phyloP scores from a whole-genome alignment of 2,329 filamentous ascomycete genomes.

The Colletotrichum aenigma region DNA sequence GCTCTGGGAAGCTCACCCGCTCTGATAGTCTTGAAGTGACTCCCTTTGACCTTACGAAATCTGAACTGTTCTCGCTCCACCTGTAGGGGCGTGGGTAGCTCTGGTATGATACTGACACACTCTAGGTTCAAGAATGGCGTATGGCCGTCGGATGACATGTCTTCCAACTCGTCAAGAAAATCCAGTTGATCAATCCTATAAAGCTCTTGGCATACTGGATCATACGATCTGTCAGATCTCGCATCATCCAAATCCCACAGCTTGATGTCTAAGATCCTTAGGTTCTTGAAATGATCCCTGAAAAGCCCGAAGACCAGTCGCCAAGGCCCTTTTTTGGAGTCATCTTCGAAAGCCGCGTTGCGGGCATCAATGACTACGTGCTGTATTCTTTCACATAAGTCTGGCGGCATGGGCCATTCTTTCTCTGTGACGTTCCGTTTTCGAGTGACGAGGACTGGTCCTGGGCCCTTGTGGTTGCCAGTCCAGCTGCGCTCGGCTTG shows the following conservation, averaged over 20 bases:
- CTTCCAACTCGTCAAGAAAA: neutral
- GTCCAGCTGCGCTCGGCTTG: neutral
- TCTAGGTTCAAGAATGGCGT: rapidly evolving
- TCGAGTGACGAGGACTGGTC: neutral
- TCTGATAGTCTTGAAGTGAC: too few species aligned
- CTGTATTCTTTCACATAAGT: neutral
- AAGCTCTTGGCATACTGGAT: rapidly evolving
- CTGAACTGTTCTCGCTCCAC: too few species aligned
- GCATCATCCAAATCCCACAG: neutral
- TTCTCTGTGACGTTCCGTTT: neutral
- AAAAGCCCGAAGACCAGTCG: neutral
- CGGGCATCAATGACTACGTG: neutral
- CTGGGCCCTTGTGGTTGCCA: neutral
- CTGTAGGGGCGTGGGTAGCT: rapidly evolving
- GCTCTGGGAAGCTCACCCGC: too few species aligned
- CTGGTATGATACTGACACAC: neutral
- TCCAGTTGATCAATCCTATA: neutral
- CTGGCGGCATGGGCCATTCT: neutral
- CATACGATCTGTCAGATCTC: neutral
- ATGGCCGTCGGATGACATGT: rapidly evolving
- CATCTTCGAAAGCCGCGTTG: neutral
- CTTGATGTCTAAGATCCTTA: rapidly evolving
- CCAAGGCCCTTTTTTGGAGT: rapidly evolving
- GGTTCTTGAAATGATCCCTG: rapidly evolving
- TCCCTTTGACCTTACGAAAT: too few species aligned